phyloP scores from a whole-genome alignment of 1,139 yeast genomes.

The Hemisphaericaspora subhashii region DNA sequence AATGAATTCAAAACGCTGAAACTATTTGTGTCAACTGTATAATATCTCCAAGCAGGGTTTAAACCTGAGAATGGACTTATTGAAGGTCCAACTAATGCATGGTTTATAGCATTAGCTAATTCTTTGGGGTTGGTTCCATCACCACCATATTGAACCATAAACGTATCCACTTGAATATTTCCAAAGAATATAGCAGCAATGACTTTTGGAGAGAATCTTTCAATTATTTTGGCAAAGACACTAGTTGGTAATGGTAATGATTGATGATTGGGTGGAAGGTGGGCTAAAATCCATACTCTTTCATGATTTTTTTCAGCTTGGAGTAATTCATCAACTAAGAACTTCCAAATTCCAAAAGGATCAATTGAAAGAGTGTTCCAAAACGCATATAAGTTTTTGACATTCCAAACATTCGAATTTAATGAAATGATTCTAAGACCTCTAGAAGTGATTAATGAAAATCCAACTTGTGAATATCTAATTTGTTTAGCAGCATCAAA shows the following conservation, averaged over 20 bases:
- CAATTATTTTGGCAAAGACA: conserved; percentile 27
- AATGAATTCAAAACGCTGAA: conserved; percentile 30
- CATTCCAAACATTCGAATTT: conserved; percentile 33
- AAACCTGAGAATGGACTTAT: conserved; percentile 28
- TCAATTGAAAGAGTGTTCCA: conserved; percentile 23
- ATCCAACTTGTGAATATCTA: conserved; percentile 29
- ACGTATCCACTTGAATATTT: conserved; percentile 26
- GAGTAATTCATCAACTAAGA: conserved; percentile 28
- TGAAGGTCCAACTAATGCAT: conserved; percentile 33
- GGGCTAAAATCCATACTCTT: conserved; percentile 36
- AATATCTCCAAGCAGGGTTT: conserved; percentile 36
- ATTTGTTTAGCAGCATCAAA: conserved; percentile 29
- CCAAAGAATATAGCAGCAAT: conserved; percentile 36
- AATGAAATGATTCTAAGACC: conserved; percentile 32
- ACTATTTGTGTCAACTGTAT: conserved; percentile 29
- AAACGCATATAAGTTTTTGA: conserved; percentile 26
- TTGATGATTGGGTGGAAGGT: conserved; percentile 23
- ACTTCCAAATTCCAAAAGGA: conserved; percentile 30
- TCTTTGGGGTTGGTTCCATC: conserved; percentile 19
- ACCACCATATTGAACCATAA: conserved; percentile 25
- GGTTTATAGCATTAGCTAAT: conserved; percentile 23
- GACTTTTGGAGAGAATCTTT: conserved; percentile 33
- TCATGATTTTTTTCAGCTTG: conserved; percentile 28
- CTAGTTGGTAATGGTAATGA: conserved; percentile 28
- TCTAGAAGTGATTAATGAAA: conserved; percentile 22